Evolutionary conservation across 306 rosid genomes (phyloP), one percentile per base, ranked within the genome.

Genomic region (Vachellia collinsii): DNA sequence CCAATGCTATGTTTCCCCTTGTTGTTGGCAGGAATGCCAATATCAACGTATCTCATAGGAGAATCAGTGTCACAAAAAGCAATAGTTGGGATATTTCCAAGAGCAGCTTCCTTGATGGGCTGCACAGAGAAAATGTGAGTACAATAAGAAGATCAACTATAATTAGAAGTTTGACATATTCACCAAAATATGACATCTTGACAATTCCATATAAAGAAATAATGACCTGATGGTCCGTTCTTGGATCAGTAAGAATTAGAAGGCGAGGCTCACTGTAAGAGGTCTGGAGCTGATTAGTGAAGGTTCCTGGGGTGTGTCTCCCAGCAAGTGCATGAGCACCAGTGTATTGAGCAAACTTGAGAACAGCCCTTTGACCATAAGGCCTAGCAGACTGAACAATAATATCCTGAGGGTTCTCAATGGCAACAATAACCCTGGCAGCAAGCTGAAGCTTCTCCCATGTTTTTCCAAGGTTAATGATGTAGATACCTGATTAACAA

Each of bases 51-150:
- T 14, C 88, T 72, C 97, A 93, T 93, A 6, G 97, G 97, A 0
- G 97, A 91, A 84, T 93, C 97, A 10, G 97, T 91, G 71, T 93
- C 97, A 3, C 97, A 93, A 53, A 93, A 93, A 11, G 97, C 97
- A 64, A 93, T 91, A 1, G 94, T 91, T 1, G 97, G 97, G 3
- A 93, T 93, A 69, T 93, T 93, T 43, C 97, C 97, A 38, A 93
- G 94, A 38, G 97, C 94, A 72, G 84, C 97, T 79, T 93, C 97
- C 87, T 84, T 87, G 22, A 93, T 93, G 8, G 97, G 97, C 97
- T 93, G 94, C 80, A 87, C 71, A 37, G 34, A 71, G 63, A 76
- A 12, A 83, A 34, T 56, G 17, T 14, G 38, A 6, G 39, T 37
- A 50, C 8, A 42, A 58, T n/a, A 5, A 4, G 5, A 43, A 63